These are phyloP conservation scores for Jacaranda mimosifolia DNA, from an alignment of 257 asterid genomes.

Conservation along the genomic window DNA sequence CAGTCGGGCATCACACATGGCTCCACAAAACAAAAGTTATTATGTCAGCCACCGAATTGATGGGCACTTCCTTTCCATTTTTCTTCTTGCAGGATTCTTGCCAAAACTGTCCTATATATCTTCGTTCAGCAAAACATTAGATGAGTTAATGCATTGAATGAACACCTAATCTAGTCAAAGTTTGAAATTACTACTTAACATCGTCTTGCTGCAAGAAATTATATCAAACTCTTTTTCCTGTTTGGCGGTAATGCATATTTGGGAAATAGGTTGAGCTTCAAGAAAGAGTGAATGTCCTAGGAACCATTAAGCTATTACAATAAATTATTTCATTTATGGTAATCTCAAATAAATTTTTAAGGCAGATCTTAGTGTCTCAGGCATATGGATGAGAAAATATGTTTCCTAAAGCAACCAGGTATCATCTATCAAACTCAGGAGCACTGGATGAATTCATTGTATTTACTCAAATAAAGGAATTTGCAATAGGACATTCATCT, in stretches of 20 bases:
- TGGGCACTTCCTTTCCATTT: not conserved
- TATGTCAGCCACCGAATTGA: not conserved
- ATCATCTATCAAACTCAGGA: not conserved
- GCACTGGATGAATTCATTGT: not conserved
- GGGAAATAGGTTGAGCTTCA: too few species aligned
- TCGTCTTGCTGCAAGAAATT: too few species aligned
- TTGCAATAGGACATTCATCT: too few species aligned
- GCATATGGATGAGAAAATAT: not conserved
- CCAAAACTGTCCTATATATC: not conserved
- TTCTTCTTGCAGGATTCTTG: not conserved
- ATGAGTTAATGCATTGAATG: not conserved
- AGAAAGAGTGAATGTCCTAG: too few species aligned
- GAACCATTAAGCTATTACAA: not conserved
- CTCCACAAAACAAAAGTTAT: not conserved
- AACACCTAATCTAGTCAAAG: not conserved
- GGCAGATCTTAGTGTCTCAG: not conserved
- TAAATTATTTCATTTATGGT: too few species aligned
- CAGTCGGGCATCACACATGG: not conserved
- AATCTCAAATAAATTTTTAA: too few species aligned
- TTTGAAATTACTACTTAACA: not conserved
- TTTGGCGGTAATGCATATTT: too few species aligned
- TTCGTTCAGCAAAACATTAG: not conserved
- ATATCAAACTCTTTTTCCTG: too few species aligned
- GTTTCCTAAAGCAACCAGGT: not conserved
- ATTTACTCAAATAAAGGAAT: not conserved